Conservation (phyloP, 2,329 filamentous ascomycete genomes). For the Calonectria multiphialidica region DNA sequence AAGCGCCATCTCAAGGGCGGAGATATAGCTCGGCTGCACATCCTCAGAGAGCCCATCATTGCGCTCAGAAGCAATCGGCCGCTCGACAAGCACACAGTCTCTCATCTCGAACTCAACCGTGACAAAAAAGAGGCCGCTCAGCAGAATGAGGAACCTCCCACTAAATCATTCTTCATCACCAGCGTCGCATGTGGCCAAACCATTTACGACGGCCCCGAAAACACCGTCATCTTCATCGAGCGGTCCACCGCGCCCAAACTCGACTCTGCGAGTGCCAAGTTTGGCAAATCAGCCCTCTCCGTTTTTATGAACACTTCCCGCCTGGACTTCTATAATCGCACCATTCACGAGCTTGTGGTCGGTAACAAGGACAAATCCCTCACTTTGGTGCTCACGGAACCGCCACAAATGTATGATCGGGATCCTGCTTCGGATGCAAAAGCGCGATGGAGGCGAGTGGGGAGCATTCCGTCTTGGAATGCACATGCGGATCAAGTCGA, state of each 20-base stretch:
- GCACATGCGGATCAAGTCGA: slow-evolving; percentile 34
- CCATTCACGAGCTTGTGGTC: slow-evolving; percentile 59
- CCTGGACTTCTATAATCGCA: slow-evolving; percentile 63
- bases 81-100: slow-evolving; percentile 38
- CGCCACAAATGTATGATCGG: slow-evolving; percentile 61
- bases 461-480: slow-evolving; percentile 38
- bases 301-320: slow-evolving; percentile 54
- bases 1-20: not conserved
- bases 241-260: slow-evolving; percentile 45
- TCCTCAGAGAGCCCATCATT: slow-evolving; percentile 46
- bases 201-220: slow-evolving; percentile 48
- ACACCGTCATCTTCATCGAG: slow-evolving; percentile 56
- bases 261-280: slow-evolving; percentile 52
- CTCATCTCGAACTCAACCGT: slow-evolving; percentile 44
- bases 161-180: slow-evolving; percentile 30
- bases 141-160: slow-evolving; percentile 33
- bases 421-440: slow-evolving; percentile 9
- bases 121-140: slow-evolving; percentile 32
- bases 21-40: slow-evolving; percentile 45
- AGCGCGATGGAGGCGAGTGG: slow-evolving; percentile 45
- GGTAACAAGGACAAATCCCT: slow-evolving; percentile 52
- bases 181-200: slow-evolving; percentile 62
- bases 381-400: slow-evolving; percentile 63
- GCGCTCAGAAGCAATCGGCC: slow-evolving; percentile 50
- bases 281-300: slow-evolving; percentile 57